Evolutionary conservation across 352 stramenopile genomes (phyloP).

Genomic region (Thalassiosira mediterranea): DNA sequence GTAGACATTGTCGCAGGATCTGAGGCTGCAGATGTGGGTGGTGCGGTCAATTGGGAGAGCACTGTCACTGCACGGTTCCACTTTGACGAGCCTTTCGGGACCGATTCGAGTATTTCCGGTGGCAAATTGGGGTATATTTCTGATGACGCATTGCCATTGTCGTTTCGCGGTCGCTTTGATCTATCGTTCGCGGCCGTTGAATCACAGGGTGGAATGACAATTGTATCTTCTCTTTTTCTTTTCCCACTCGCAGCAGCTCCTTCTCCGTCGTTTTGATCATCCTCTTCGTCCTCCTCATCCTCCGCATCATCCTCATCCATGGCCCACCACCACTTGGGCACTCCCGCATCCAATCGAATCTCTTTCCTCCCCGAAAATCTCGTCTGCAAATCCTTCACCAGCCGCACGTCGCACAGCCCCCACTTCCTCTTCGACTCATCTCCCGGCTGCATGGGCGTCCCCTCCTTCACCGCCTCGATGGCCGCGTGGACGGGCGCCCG

Average conservation of each 20-base stretch:
- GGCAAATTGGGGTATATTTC: slow-evolving; percentile 24
- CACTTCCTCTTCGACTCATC: slow-evolving; percentile 27
- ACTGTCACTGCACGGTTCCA: slow-evolving; percentile 37
- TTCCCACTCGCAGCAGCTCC: slow-evolving; percentile 2
- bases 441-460: slow-evolving; percentile 25
- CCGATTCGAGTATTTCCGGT: slow-evolving; percentile 32
- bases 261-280: not conserved
- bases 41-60: slow-evolving; percentile 40
- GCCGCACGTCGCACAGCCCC: slow-evolving; percentile 47
- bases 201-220: slow-evolving; percentile 42
- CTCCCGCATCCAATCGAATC: slow-evolving; percentile 31
- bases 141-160: not conserved
- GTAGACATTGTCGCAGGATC: slow-evolving; percentile 1
- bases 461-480: slow-evolving; percentile 34
- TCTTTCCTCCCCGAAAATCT: slow-evolving; percentile 48
- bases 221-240: slow-evolving; percentile 24
- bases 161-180: slow-evolving; percentile 6
- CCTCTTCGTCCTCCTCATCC: slow-evolving; percentile 1
- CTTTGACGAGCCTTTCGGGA: slow-evolving; percentile 31
- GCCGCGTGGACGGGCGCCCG: slow-evolving; percentile 48
- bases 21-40: slow-evolving; percentile 13
- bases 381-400: slow-evolving; percentile 52
- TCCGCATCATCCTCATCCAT: slow-evolving; percentile 32
- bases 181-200: slow-evolving; percentile 4
- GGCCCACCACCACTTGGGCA: slow-evolving; percentile 43